Conservation (phyloP, 176 grass and related monocot genomes). For the Otatea glauca region DNA sequence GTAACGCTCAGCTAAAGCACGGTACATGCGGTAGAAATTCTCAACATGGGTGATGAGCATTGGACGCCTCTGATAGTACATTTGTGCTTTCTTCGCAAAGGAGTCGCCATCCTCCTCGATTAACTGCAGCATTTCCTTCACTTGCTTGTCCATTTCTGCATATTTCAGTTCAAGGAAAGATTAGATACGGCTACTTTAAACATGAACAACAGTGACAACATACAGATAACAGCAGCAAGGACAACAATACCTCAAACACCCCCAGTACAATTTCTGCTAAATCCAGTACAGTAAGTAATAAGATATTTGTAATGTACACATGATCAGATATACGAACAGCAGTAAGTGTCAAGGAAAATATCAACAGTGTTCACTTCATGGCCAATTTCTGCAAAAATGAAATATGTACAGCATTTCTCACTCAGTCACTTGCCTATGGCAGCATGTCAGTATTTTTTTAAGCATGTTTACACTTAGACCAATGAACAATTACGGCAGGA, state of each 20-base stretch:
- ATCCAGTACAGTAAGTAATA: background rate
- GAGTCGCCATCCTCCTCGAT: conserved; percentile 71
- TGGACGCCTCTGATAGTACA: conserved; percentile 77
- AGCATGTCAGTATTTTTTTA: background rate
- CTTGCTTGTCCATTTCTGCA: conserved; percentile 74
- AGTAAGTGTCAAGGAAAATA: conserved; percentile 19
- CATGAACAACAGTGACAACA: background rate
- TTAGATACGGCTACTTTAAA: background rate
- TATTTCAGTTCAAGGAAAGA: conserved; percentile 40
- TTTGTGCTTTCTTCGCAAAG: conserved; percentile 77
- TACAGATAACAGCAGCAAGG: background rate
- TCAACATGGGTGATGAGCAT: conserved; percentile 64
- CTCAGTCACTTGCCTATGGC: background rate
- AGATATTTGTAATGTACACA: no score
- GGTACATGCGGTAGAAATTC: conserved; percentile 78
- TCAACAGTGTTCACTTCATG: background rate
- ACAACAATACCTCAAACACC: background rate
- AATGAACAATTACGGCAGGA: conserved; percentile 18
- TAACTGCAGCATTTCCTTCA: conserved; percentile 79
- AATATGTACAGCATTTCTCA: background rate
- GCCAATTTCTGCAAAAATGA: conserved; percentile 3
- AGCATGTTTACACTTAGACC: background rate
- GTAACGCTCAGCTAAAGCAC: conserved; percentile 70
- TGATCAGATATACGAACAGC: no score
- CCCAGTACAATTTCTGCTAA: background rate